A percentile compares a stretch with the other conserved stretches of the same genome.
phyloP scores from a whole-genome alignment of 352 stramenopile genomes.

The Peronospora belbahrii region DNA sequence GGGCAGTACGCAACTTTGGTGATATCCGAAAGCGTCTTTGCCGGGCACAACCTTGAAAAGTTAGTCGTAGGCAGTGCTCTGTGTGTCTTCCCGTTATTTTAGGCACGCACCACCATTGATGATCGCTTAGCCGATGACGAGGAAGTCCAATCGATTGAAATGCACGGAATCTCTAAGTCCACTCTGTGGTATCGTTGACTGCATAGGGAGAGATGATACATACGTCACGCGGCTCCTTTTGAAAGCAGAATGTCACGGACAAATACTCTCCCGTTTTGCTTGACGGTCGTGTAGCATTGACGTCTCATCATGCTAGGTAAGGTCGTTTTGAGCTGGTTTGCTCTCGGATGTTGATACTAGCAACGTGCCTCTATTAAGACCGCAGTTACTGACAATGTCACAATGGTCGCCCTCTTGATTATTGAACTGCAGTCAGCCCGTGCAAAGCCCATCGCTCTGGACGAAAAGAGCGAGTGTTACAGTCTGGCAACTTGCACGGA shows the following conservation, averaged over 20 bases:
- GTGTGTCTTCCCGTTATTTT: background rate
- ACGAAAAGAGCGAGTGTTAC: background rate
- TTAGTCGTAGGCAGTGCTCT: no score
- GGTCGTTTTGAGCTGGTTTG: background rate
- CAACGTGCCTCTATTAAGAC: constrained; percentile 33
- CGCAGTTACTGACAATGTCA: background rate
- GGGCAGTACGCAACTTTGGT: no score
- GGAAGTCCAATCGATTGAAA: constrained; percentile 18
- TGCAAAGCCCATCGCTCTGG: background rate
- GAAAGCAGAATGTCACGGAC: constrained; percentile 24
- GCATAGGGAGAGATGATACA: background rate
- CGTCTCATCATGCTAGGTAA: constrained; percentile 29
- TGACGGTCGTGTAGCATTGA: constrained; percentile 49
- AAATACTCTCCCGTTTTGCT: constrained; percentile 68
- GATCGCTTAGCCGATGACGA: constrained; percentile 18
- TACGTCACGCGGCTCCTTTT: background rate
- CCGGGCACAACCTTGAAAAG: no score
- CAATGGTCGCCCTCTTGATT: background rate
- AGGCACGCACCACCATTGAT: no score
- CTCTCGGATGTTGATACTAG: constrained; percentile 26
- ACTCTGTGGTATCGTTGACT: no score
- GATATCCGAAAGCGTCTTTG: no score
- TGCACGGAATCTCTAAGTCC: background rate
- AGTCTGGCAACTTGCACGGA: no score
- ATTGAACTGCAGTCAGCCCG: background rate